Evolutionary conservation across 345 rosid genomes (phyloP).

Genomic region (Passiflora organensis): DNA sequence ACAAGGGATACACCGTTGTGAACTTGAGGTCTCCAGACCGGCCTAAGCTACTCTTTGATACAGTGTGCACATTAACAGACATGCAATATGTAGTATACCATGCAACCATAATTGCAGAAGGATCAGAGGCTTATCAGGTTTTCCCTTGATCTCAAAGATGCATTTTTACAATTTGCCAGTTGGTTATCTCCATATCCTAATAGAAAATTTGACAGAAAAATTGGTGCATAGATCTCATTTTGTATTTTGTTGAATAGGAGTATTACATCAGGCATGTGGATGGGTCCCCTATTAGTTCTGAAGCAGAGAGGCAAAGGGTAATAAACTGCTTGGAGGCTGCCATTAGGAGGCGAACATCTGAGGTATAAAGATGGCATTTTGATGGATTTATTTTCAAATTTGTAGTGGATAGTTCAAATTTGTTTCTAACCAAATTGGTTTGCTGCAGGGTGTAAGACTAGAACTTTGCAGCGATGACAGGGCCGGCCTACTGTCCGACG

Average conservation of each 20-base stretch:
- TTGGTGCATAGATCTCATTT: neutral
- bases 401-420: neutral
- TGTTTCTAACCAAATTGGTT: slow-evolving; percentile 6
- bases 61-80: slow-evolving; percentile 75
- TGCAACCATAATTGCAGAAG: slow-evolving; percentile 66
- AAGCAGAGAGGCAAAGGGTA: slow-evolving; percentile 92
- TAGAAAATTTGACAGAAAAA: neutral
- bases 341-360: slow-evolving; percentile 65
- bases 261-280: slow-evolving; percentile 85
- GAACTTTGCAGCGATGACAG: slow-evolving; percentile 78
- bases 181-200: neutral
- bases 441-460: slow-evolving; percentile 68
- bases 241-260: slow-evolving; percentile 43
- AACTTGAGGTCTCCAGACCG: slow-evolving; percentile 64
- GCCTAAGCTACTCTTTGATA: slow-evolving; percentile 69
- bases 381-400: neutral
- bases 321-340: slow-evolving; percentile 93
- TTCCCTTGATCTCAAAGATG: slow-evolving; percentile 1
- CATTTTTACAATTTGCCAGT: neutral
- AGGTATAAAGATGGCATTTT: slow-evolving; percentile 32
- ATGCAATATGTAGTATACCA: slow-evolving; percentile 78
- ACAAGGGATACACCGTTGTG: slow-evolving; percentile 71
- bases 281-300: slow-evolving; percentile 85
- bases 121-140: slow-evolving; percentile 78
- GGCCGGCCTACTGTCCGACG: slow-evolving; percentile 81